Conservation (phyloP, 2,329 filamentous ascomycete genomes). For the Didymella pomorum region DNA sequence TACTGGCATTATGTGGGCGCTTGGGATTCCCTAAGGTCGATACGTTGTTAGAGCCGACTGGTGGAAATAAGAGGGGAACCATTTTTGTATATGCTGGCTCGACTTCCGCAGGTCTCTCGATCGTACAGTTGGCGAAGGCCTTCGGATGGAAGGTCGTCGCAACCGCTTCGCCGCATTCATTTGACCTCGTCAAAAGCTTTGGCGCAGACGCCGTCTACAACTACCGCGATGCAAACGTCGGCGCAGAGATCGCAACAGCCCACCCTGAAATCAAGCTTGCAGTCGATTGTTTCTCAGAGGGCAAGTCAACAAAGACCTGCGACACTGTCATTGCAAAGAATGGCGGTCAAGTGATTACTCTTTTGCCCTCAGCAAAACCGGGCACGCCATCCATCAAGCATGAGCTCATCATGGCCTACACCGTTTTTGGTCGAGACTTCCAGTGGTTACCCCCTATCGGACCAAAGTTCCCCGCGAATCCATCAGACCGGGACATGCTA, state of each 20-base stretch:
- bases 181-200: constrained; percentile 22
- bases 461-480: neutral
- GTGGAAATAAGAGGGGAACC: neutral
- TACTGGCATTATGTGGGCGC: neutral
- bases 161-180: constrained; percentile 22
- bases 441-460: neutral
- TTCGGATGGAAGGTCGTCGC: constrained; percentile 16
- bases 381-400: neutral
- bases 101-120: constrained; percentile 16
- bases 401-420: constrained; percentile 1
- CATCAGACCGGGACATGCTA: neutral
- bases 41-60: neutral
- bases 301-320: constrained; percentile 41
- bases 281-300: constrained; percentile 47
- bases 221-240: constrained; percentile 43
- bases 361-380: constrained; percentile 25
- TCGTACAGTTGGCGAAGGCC: constrained; percentile 18
- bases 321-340: constrained; percentile 31
- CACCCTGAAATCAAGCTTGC: constrained; percentile 38
- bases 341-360: constrained; percentile 42
- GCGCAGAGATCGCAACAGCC: constrained; percentile 6
- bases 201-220: constrained; percentile 39
- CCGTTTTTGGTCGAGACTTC: neutral
- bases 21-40: constrained; percentile 3
- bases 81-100: constrained; percentile 21